phyloP scores from a whole-genome alignment of 1,284 basidiomycete species.

The Microbotryomycetes sp. region DNA sequence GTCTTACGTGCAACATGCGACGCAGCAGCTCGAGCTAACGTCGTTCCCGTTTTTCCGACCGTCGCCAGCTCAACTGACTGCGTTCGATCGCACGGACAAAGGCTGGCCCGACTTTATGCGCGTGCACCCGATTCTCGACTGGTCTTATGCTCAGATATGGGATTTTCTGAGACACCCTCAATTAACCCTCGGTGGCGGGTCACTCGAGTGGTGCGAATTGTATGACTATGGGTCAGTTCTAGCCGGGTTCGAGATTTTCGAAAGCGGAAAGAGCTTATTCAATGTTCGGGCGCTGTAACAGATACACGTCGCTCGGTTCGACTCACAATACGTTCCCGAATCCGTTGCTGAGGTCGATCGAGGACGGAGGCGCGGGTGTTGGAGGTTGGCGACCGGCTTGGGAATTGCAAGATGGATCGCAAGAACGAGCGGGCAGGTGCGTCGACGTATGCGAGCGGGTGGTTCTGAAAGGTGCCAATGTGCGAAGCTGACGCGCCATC shows the following conservation, averaged over 20 bases:
- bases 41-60: slow-evolving; percentile 5
- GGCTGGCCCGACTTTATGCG: slow-evolving; percentile 86
- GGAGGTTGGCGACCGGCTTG: slow-evolving; percentile 60
- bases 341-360: slow-evolving; percentile 56
- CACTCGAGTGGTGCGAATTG: slow-evolving; percentile 62
- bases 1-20: too few species aligned
- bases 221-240: slow-evolving; percentile 78
- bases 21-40: too few species aligned
- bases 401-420: slow-evolving; percentile 62
- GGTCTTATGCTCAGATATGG: slow-evolving; percentile 88
- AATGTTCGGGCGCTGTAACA: slow-evolving; percentile 37
- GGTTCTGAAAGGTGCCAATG: not conserved
- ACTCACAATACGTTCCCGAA: slow-evolving; percentile 91
- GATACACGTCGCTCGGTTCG: slow-evolving; percentile 92
- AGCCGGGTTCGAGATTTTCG: not conserved
- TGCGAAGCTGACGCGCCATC: not conserved
- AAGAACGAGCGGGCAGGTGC: slow-evolving; percentile 57
- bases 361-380: slow-evolving; percentile 3
- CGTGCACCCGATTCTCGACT: slow-evolving; percentile 92
- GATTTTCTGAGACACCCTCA: slow-evolving; percentile 65
- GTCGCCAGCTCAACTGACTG: slow-evolving; percentile 49
- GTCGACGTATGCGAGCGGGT: not conserved
- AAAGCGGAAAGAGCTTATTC: not conserved
- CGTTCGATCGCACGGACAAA: slow-evolving; percentile 69
- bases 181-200: slow-evolving; percentile 48